These are phyloP conservation scores for Austroboletus niveus DNA, from an alignment of 1,284 basidiomycete genomes.

Conservation along the genomic window DNA sequence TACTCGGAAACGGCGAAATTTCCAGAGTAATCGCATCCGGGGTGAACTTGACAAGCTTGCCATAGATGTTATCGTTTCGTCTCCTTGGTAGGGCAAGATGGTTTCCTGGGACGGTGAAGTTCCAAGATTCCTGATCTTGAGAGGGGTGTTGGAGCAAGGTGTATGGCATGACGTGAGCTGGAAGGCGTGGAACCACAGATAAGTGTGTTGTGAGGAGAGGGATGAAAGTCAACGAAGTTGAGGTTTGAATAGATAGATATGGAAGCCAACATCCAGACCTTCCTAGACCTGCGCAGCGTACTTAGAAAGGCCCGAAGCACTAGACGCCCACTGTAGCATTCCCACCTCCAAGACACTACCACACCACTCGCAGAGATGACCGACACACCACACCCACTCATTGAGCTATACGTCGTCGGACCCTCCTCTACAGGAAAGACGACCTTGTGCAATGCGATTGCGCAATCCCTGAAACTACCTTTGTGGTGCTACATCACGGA, in stretches of 20 bases:
- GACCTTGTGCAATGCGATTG: constrained; percentile 55
- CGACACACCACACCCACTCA: constrained; percentile 10
- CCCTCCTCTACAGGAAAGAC: constrained; percentile 68
- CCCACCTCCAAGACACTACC: constrained; percentile 15
- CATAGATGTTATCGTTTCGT: constrained; percentile 31
- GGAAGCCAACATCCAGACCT: constrained; percentile 1
- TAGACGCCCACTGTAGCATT: constrained; percentile 9
- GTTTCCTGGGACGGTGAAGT: constrained; percentile 40
- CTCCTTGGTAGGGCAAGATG: constrained; percentile 28
- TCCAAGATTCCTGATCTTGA: constrained; percentile 51
- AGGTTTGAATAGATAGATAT: not conserved
- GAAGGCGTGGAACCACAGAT: not conserved
- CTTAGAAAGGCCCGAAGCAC: constrained; percentile 13
- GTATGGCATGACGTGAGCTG: constrained; percentile 16
- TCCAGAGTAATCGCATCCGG: constrained; percentile 48
- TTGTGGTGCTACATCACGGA: constrained; percentile 47
- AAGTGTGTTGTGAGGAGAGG: not conserved
- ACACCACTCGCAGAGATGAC: constrained; percentile 12
- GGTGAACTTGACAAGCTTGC: constrained; percentile 53
- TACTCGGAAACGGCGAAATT: constrained; percentile 48
- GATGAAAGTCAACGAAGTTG: not conserved
- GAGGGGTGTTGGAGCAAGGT: constrained; percentile 42
- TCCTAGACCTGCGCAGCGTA: constrained; percentile 6
- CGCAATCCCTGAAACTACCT: constrained; percentile 38
- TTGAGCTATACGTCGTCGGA: constrained; percentile 48